Evolutionary conservation across 257 asterid species (phyloP).

Genomic region (Solanum pennellii): DNA sequence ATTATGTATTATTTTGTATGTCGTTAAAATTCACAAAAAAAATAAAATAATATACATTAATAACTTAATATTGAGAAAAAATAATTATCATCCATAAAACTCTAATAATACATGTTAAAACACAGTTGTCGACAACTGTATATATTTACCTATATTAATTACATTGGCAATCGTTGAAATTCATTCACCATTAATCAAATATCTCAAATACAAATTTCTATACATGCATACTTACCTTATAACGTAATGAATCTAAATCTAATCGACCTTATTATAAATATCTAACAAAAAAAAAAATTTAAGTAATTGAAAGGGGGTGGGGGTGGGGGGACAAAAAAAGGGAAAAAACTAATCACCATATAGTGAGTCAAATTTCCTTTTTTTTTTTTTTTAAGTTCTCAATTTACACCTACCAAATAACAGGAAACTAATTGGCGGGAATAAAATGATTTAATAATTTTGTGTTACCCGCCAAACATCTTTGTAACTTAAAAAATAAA

Average conservation of each 20-base stretch:
- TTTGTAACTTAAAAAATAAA: not conserved
- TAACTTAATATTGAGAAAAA: not conserved
- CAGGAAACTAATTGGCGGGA: not conserved
- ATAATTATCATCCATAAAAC: not conserved
- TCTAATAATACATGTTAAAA: not conserved
- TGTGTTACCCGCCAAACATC: not conserved
- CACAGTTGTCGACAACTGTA: no score
- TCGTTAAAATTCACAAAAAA: not conserved
- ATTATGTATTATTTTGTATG: no score
- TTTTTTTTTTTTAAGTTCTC: no score
- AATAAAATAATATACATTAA: no score
- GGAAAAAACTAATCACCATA: not conserved
- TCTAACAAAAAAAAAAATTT: not conserved
- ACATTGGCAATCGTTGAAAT: accelerated
- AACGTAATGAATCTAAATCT: accelerated
- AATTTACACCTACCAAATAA: not conserved
- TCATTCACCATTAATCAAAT: not conserved
- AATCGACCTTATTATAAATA: not conserved
- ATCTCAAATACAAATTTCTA: not conserved
- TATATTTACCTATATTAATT: not conserved
- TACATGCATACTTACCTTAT: not conserved
- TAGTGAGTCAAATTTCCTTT: not conserved
- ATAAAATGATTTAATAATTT: not conserved
- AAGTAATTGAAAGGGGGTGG: no score
- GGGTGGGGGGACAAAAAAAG: not conserved